These are phyloP conservation scores for Nasturtium officinale DNA, from an alignment of 345 rosid species.

Conservation along the genomic window DNA sequence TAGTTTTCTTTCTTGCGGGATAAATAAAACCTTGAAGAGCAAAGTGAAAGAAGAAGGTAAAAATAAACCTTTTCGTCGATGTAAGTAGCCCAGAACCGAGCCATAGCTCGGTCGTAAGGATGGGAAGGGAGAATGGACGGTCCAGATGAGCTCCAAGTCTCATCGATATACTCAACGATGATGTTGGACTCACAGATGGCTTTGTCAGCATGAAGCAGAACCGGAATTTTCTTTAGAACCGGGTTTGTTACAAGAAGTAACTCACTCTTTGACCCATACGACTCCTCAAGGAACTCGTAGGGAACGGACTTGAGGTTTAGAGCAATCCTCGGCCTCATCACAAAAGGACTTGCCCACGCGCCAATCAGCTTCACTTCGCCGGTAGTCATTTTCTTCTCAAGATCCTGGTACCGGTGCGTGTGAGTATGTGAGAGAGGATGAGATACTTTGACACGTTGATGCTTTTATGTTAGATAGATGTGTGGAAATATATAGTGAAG, in stretches of 20 bases:
- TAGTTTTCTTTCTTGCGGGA: background rate
- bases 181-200: constrained; percentile 69
- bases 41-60: background rate
- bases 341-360: constrained; percentile 73
- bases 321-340: constrained; percentile 65
- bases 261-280: constrained; percentile 57
- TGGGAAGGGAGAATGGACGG: constrained; percentile 68
- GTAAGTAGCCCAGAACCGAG: constrained; percentile 78
- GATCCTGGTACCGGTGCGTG: background rate
- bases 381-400: constrained; percentile 42
- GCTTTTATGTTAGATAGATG: constrained; percentile 6
- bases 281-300: constrained; percentile 65
- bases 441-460: background rate
- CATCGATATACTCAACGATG: constrained; percentile 74
- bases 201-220: constrained; percentile 61
- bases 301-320: constrained; percentile 63
- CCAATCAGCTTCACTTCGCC: constrained; percentile 63
- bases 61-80: constrained; percentile 66
- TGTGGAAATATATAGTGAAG: background rate
- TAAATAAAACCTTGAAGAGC: background rate
- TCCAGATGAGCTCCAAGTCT: constrained; percentile 56
- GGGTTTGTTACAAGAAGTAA: constrained; percentile 76
- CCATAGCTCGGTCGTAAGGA: constrained; percentile 66
- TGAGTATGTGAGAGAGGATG: background rate
- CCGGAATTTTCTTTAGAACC: constrained; percentile 79